A percentile compares a stretch with the other conserved stretches of the same genome.
These are phyloP conservation scores for Ceratobasidium sp. DNA, from an alignment of 1,284 basidiomycete species.

Conservation along the genomic window DNA sequence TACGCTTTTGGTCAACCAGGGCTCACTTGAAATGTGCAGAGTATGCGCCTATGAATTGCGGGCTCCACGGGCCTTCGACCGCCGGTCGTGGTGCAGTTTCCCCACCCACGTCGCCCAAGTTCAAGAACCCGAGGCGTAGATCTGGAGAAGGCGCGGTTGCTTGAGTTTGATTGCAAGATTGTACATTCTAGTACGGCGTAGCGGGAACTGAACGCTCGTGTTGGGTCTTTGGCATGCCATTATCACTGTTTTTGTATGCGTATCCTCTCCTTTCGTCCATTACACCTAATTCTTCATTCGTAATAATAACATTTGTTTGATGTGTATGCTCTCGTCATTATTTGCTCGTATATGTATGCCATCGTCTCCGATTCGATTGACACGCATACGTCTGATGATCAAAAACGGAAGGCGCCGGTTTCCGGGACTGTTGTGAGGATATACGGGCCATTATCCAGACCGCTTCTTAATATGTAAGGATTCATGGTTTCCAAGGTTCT, in stretches of 20 bases:
- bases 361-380: no score
- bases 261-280: not conserved
- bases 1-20: slow-evolving; percentile 51
- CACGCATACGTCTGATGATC: slow-evolving; percentile 1
- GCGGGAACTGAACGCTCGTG: not conserved
- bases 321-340: not conserved
- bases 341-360: no score
- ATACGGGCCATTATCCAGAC: no score
- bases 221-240: not conserved
- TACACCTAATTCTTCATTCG: not conserved
- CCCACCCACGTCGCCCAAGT: slow-evolving; percentile 15
- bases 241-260: not conserved
- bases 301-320: not conserved
- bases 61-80: slow-evolving; percentile 49
- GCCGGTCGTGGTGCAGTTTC: not conserved
- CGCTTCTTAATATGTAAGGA: no score
- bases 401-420: no score
- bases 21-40: slow-evolving; percentile 86
- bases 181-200: not conserved
- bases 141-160: slow-evolving; percentile 2
- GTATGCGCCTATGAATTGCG: slow-evolving; percentile 77
- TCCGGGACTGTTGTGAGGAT: no score
- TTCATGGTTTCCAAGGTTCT: no score
- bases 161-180: not conserved
- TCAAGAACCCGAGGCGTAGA: slow-evolving; percentile 9